Conservation (phyloP, 2,329 filamentous ascomycete species). For the Pseudogymnoascus sp. region DNA sequence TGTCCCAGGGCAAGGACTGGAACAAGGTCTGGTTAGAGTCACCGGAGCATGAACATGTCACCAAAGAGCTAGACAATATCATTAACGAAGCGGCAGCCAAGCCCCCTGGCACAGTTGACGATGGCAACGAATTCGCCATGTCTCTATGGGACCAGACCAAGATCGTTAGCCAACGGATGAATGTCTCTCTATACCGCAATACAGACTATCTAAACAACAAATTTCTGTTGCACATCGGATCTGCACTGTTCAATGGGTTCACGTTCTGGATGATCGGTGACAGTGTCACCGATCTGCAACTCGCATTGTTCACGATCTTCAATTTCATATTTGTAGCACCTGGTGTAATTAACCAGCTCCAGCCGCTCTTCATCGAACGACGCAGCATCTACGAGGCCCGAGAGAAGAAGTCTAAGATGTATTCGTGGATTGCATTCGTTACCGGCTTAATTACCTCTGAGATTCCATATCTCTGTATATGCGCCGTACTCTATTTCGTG, state of each 20-base stretch:
- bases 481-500: constrained; percentile 38
- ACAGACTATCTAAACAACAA: constrained; percentile 44
- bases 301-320: constrained; percentile 52
- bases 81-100: constrained; percentile 45
- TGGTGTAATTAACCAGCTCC: constrained; percentile 50
- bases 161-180: constrained; percentile 57
- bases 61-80: constrained; percentile 56
- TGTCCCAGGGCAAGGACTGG: constrained; percentile 51
- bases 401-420: constrained; percentile 57
- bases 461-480: constrained; percentile 38
- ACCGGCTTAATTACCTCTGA: constrained; percentile 43
- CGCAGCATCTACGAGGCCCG: constrained; percentile 51
- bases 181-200: constrained; percentile 55
- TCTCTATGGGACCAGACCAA: constrained; percentile 56
- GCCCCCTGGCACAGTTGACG: constrained; percentile 34
- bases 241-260: constrained; percentile 53
- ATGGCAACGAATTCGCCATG: constrained; percentile 65
- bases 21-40: constrained; percentile 64
- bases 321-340: constrained; percentile 57
- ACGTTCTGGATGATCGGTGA: constrained; percentile 53
- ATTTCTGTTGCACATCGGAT: constrained; percentile 44
- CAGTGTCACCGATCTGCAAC: constrained; percentile 43
- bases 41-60: constrained; percentile 47
- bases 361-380: constrained; percentile 50
- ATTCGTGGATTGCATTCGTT: constrained; percentile 53